Evolutionary conservation across 2,329 filamentous ascomycete genomes (phyloP).

Genomic region (Waltergamsia citrina): DNA sequence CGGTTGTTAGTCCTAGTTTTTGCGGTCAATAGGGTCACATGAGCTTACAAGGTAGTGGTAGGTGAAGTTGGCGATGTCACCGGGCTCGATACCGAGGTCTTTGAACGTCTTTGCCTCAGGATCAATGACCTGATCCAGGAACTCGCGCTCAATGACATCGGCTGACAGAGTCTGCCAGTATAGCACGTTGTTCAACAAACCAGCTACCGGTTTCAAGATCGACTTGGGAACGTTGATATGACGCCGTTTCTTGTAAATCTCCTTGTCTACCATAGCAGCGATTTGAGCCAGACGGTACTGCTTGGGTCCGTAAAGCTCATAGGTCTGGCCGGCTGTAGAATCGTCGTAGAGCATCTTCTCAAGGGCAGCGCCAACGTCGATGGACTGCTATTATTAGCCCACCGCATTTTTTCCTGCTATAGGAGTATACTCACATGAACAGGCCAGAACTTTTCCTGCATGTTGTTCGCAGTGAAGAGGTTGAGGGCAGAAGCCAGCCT

Average conservation of each 20-base stretch:
- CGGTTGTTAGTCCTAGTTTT: slow-evolving; percentile 18
- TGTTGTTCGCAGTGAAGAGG: slow-evolving; percentile 82
- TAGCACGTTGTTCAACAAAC: slow-evolving; percentile 67
- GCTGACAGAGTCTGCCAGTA: slow-evolving; percentile 84
- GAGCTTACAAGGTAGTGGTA: slow-evolving; percentile 83
- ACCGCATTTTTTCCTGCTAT: neutral
- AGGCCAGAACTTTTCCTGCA: slow-evolving; percentile 84
- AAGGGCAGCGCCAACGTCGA: slow-evolving; percentile 82
- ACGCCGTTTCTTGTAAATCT: slow-evolving; percentile 82
- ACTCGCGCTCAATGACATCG: slow-evolving; percentile 86
- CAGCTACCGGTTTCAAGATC: slow-evolving; percentile 65
- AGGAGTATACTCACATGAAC: slow-evolving; percentile 59
- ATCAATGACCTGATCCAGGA: slow-evolving; percentile 88
- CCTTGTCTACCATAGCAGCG: slow-evolving; percentile 75
- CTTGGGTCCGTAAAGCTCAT: slow-evolving; percentile 87
- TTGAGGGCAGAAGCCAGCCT: slow-evolving; percentile 74
- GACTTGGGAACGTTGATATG: slow-evolving; percentile 86
- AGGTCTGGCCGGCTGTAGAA: slow-evolving; percentile 81
- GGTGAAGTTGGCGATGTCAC: slow-evolving; percentile 75
- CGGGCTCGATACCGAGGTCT: slow-evolving; percentile 83
- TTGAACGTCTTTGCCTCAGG: slow-evolving; percentile 88
- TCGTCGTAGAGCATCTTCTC: slow-evolving; percentile 90
- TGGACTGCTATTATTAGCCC: slow-evolving; percentile 43
- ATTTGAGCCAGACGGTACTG: slow-evolving; percentile 88
- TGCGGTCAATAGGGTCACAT: neutral